These are phyloP conservation scores for Alternaria metachromatica DNA, from an alignment of 2,329 filamentous ascomycete species.

Conservation along the genomic window DNA sequence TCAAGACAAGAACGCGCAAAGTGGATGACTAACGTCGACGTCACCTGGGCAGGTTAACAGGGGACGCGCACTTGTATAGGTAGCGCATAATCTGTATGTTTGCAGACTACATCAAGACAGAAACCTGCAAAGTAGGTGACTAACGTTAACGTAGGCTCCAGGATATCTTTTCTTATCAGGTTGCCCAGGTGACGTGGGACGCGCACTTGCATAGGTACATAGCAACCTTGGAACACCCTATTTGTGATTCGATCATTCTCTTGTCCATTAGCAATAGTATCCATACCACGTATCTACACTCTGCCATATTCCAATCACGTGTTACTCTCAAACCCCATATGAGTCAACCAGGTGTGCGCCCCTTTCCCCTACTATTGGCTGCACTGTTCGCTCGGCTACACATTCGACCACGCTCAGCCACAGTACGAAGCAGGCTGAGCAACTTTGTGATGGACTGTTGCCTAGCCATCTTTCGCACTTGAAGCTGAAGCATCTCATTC, in stretches of 20 bases:
- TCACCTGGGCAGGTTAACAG: too few species aligned
- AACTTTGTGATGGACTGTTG: not conserved
- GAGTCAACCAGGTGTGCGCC: not conserved
- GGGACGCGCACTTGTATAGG: too few species aligned
- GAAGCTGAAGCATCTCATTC: not conserved
- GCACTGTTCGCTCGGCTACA: not conserved
- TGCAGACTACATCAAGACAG: not conserved
- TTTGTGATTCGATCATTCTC: not conserved
- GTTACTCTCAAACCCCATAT: not conserved
- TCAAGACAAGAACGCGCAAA: too few species aligned
- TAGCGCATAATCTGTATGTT: not conserved
- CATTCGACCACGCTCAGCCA: not conserved
- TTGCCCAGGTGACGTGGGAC: not conserved
- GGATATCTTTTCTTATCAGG: not conserved
- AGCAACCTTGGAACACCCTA: too few species aligned
- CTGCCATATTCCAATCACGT: not conserved
- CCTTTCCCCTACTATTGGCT: not conserved
- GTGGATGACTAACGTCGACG: too few species aligned
- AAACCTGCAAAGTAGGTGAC: not conserved
- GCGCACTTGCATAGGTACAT: not conserved
- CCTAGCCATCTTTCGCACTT: not conserved
- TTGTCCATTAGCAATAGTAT: not conserved
- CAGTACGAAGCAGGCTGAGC: not conserved
- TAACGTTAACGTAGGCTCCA: not conserved
- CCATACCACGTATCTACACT: not conserved